A percentile compares a stretch with the other conserved stretches of the same genome.
phyloP scores from a whole-genome alignment of 2,329 filamentous ascomycete genomes.

The Penicillium sp. region DNA sequence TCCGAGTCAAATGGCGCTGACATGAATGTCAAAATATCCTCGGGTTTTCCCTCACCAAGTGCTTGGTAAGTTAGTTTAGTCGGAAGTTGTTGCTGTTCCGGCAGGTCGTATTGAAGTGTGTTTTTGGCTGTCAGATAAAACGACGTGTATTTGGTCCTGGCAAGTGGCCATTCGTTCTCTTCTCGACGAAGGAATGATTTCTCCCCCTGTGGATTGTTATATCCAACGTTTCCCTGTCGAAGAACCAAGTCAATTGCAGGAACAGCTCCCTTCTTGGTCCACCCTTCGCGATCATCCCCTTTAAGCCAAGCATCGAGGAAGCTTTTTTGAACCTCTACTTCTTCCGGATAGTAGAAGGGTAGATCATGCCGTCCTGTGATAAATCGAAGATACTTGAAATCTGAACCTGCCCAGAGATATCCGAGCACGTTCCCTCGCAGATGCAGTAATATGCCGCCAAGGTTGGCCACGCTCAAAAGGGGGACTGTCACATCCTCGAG shows the following conservation, averaged over 20 bases:
- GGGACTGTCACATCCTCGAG: conserved; percentile 64
- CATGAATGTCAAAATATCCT: neutral
- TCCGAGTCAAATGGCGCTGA: conserved; percentile 4
- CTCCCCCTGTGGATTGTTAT: conserved; percentile 61
- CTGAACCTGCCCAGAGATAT: conserved; percentile 59
- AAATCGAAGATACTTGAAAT: conserved; percentile 65
- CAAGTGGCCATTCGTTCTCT: conserved; percentile 64
- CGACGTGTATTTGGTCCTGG: conserved; percentile 58
- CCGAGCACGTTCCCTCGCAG: conserved; percentile 66
- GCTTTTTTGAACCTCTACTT: conserved; percentile 63
- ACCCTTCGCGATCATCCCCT: conserved; percentile 53
- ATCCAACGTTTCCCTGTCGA: conserved; percentile 63
- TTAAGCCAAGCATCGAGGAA: conserved; percentile 70
- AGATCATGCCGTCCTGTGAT: conserved; percentile 67
- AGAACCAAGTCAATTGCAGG: conserved; percentile 59
- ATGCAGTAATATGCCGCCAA: conserved; percentile 66
- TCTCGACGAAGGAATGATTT: conserved; percentile 52
- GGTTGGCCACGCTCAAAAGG: conserved; percentile 64
- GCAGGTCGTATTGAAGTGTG: no score
- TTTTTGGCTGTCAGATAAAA: no score
- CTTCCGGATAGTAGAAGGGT: conserved; percentile 66
- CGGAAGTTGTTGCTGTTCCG: no score
- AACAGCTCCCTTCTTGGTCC: conserved; percentile 47
- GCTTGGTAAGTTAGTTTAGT: conserved; percentile 43
- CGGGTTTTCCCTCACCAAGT: neutral